These are phyloP conservation scores for Hypomyces perniciosus DNA, from an alignment of 2,329 filamentous ascomycete genomes.

Conservation along the genomic window DNA sequence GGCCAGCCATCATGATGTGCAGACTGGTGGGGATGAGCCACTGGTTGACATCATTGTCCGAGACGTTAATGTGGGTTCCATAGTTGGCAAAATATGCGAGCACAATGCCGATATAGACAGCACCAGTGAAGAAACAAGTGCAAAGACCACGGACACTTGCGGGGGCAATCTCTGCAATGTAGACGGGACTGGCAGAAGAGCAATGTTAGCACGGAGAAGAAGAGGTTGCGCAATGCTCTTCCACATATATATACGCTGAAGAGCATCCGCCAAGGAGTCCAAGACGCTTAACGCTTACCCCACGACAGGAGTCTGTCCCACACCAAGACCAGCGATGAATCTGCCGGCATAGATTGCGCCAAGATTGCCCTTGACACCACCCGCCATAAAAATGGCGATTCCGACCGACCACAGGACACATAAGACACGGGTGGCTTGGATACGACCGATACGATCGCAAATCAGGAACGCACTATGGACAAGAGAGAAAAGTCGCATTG, in stretches of 20 bases:
- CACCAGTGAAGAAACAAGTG: constrained; percentile 49
- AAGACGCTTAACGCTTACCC: constrained; percentile 29
- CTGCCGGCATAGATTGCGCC: constrained; percentile 57
- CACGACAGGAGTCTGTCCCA: constrained; percentile 62
- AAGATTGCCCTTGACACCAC: constrained; percentile 44
- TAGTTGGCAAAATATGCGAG: constrained; percentile 73
- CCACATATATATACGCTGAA: too few species aligned
- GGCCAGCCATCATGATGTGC: constrained; percentile 69
- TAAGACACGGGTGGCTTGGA: constrained; percentile 55
- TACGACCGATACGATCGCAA: constrained; percentile 56
- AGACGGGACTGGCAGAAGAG: constrained; percentile 46
- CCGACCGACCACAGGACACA: constrained; percentile 53
- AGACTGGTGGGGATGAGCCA: constrained; percentile 67
- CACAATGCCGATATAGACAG: constrained; percentile 71
- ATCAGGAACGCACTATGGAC: constrained; percentile 48
- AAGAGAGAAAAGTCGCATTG: constrained; percentile 4
- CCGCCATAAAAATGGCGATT: constrained; percentile 53
- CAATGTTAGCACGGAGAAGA: neutral
- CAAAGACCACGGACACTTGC: constrained; percentile 66
- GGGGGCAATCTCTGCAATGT: constrained; percentile 67
- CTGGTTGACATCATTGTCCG: constrained; percentile 38
- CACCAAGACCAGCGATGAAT: constrained; percentile 60
- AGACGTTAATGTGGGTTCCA: constrained; percentile 47
- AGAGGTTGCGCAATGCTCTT: neutral
- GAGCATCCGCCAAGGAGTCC: neutral